Evolutionary conservation across 75 land plant species (phyloP), one percentile per base, ranked within the genome.

Genomic region (Selaginella tamariscina): DNA sequence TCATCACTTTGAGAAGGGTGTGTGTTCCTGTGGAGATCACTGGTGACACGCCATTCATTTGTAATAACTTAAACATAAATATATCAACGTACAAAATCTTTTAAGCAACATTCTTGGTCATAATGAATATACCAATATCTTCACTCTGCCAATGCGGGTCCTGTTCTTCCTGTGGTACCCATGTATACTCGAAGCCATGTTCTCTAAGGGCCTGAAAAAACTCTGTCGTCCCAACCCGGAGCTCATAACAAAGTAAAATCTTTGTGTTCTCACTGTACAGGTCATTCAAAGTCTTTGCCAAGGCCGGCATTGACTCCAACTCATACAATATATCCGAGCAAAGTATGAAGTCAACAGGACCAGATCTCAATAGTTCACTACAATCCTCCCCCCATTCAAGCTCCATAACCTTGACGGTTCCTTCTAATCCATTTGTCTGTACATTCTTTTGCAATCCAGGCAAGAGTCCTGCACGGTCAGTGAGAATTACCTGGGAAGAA

Each of bases 311-410:
- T 39, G 32, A 71, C 26, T 54, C 67, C 21, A 65, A 24, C 20
- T 81, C 74, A 44, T 55, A 81, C 13, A 74, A 54, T 27, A 81
- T 54, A 31, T 81, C 83, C 54, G 80, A 74, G 76, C 76, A 73
- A 63, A 81, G 67, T 2, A 81, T 67, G 27, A 81, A 2, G 15
- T 79, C 78, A 18, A 74, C 56, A 28, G 55, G 55, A 0, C 68
- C 69, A 0, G 18, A 24, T n/a, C n/a, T n/a, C n/a, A n/a, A n/a
- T n/a, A 68, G 56, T 2, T 21, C 64, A 24, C 18, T 21, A 21
- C 15, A 21, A 15, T 32, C 65, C 15, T 66, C 66, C 0, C 80
- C 80, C 83, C 80, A 77, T 23, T 56, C 75, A 15, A 81, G 68
- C 54, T 67, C 83, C 74, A 55, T 32, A 39, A 74, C 83, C 59